Evolutionary conservation across 2,329 filamentous ascomycete species (phyloP), one percentile per base, ranked within the genome.

Genomic region (Tolypocladium amazonense): DNA sequence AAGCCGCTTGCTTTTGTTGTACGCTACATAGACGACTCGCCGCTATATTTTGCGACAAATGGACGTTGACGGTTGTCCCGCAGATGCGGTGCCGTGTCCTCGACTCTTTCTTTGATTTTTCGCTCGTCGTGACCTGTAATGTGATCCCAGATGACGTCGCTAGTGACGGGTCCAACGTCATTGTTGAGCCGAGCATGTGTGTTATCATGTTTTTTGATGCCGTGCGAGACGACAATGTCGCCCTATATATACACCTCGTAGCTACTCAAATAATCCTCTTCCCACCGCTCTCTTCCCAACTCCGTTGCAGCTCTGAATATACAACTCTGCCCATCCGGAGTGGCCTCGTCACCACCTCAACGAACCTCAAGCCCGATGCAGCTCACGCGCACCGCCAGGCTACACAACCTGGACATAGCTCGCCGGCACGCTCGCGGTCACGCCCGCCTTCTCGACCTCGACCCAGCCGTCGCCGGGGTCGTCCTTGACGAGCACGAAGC

Each of bases 391-490:
- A 35, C 18, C 5, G n/a, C n/a, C 57, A 56, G 53, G 67, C 74
- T 77, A 88, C 57, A 90, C 84, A 68, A 88, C 83, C 74, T 92
- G 88, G 61, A 97, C 84, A 77, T 97, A 99, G 73, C 91, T 96
- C 43, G 92, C 92, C 54, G 94, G 94, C 58, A 99, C 94, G 72
- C 92, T 96, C 70, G 87, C 92, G 56, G 87, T 90, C 47, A 86
- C 79, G 1, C 92, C 92, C 23, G 90, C 92, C 73, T 90, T 92
- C 77, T 97, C 94, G 23, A 99, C 94, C 76, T 97, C 94, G 35
- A 88, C 90, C 94, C 94, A 99, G 0, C 94, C 94, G 76, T 97
- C 94, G 1, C 94, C 94, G 0, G 87, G 83, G 70, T 97, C 93
- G 60, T 90, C 87, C 68, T 87, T 92, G 62, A 97, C 86, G 38